Percentiles rank a stretch among this genome's conserved stretches.
Evolutionary conservation across 208 protist species (phyloP).

Genomic region (Endotrypanum monterogeii): DNA sequence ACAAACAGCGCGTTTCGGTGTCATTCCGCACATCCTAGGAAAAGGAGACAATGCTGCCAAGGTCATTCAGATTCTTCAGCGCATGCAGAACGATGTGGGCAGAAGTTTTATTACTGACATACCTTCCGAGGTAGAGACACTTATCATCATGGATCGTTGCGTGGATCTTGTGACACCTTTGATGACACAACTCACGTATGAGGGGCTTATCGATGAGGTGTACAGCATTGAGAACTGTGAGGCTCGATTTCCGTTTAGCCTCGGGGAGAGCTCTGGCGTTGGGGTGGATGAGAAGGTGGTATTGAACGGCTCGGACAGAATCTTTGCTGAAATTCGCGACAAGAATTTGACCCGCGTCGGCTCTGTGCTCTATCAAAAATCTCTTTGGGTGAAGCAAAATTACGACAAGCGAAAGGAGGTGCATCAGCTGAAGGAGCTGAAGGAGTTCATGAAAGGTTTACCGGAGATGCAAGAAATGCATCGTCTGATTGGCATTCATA

Average conservation of each 20-base stretch:
- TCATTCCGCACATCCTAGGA: constrained; percentile 55
- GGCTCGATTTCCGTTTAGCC: constrained; percentile 69
- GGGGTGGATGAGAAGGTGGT: constrained; percentile 30
- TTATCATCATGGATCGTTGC: constrained; percentile 84
- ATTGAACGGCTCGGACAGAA: constrained; percentile 57
- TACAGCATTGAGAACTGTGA: constrained; percentile 67
- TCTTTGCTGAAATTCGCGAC: constrained; percentile 86
- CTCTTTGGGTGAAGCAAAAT: constrained; percentile 81
- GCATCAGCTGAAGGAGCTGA: constrained; percentile 84
- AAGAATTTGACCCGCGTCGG: constrained; percentile 79
- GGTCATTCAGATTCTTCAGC: constrained; percentile 66
- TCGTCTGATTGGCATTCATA: constrained; percentile 79
- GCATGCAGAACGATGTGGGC: constrained; percentile 75
- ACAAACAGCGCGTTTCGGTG: constrained; percentile 69
- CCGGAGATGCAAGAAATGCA: constrained; percentile 89
- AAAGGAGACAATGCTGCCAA: constrained; percentile 61
- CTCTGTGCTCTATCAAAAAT: constrained; percentile 79
- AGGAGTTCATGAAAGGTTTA: constrained; percentile 88
- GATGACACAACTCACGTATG: constrained; percentile 90
- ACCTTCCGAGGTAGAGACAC: constrained; percentile 60
- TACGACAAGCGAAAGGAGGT: constrained; percentile 88
- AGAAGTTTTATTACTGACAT: constrained; percentile 51
- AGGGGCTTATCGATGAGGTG: constrained; percentile 88
- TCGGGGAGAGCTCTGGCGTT: constrained; percentile 49
- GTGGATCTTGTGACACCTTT: constrained; percentile 85